Evolutionary conservation across 768 basidiomycete species (phyloP).

Genomic region (Naematelia encephala): DNA sequence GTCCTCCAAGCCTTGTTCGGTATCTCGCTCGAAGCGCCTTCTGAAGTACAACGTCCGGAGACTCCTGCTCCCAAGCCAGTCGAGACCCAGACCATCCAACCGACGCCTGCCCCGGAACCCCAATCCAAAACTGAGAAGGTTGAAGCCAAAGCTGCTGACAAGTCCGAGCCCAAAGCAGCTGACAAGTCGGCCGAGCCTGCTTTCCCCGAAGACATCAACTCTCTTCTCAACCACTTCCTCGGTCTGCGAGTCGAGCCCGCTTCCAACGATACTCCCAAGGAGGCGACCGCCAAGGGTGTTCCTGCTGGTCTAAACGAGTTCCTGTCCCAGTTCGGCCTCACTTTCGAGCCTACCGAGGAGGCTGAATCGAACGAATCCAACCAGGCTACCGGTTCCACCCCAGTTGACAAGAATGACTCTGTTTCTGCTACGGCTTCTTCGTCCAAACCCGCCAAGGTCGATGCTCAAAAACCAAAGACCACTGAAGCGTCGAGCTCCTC

Average conservation of each 20-base stretch:
- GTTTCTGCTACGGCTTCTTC: conserved; percentile 4
- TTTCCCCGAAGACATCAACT: conserved; percentile 38
- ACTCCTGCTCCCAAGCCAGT: conserved; percentile 1
- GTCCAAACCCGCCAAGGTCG: conserved; percentile 4
- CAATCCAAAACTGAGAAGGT: neutral
- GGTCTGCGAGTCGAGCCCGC: conserved; percentile 40
- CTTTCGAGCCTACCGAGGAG: conserved; percentile 28
- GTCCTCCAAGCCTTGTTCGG: conserved; percentile 31
- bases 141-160: neutral
- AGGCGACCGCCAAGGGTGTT: conserved; percentile 7
- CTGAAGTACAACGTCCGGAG: conserved; percentile 5
- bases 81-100: neutral
- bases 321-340: conserved; percentile 39
- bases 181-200: conserved; percentile 1
- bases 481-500: conserved; percentile 9
- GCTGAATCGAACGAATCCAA: neutral
- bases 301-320: conserved; percentile 41
- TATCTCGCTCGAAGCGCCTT: conserved; percentile 15
- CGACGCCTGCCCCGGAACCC: conserved; percentile 5
- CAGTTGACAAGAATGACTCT: neutral
- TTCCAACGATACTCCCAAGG: conserved; percentile 8
- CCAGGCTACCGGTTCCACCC: neutral
- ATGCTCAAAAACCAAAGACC: conserved; percentile 2
- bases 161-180: neutral
- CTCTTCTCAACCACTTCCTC: conserved; percentile 38